Evolutionary conservation across 2,329 filamentous ascomycete genomes (phyloP).

Genomic region (Dendrostoma leiphaemia): DNA sequence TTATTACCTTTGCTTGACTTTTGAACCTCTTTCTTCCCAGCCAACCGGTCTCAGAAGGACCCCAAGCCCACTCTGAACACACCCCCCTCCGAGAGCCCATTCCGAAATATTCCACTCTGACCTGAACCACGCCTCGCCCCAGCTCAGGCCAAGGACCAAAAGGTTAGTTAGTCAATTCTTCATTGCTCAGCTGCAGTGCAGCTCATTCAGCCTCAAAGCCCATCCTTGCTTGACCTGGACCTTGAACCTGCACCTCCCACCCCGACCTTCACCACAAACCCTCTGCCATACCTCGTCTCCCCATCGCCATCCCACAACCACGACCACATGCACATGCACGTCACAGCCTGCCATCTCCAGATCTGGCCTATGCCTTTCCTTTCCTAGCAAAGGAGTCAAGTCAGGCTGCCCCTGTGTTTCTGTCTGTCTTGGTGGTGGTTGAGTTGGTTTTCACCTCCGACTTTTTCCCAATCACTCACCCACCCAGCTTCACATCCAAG

Average conservation of each 20-base stretch:
- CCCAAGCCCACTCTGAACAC: too few species aligned
- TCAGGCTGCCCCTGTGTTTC: background rate
- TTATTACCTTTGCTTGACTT: too few species aligned
- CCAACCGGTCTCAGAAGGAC: too few species aligned
- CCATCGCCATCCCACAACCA: slow-evolving; percentile 1
- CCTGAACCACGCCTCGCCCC: too few species aligned
- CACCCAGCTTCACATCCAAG: background rate
- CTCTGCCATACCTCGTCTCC: background rate
- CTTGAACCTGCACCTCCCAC: background rate
- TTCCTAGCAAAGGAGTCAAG: slow-evolving; percentile 2
- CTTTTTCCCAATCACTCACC: background rate
- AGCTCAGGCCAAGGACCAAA: too few species aligned
- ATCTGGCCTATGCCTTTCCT: slow-evolving; percentile 2
- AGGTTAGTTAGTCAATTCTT: too few species aligned
- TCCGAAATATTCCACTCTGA: too few species aligned
- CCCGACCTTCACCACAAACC: background rate
- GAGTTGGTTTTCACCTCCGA: background rate
- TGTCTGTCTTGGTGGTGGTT: background rate
- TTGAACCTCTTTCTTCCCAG: too few species aligned
- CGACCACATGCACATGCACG: background rate
- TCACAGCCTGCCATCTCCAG: background rate
- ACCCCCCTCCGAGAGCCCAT: too few species aligned
- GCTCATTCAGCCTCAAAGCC: background rate
- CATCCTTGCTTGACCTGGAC: background rate
- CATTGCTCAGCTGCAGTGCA: slow-evolving; percentile 1